Percentiles rank a stretch among this genome's conserved stretches.
Evolutionary conservation across 176 grass and related monocot genomes (phyloP).

Genomic region (Carex cristatella): DNA sequence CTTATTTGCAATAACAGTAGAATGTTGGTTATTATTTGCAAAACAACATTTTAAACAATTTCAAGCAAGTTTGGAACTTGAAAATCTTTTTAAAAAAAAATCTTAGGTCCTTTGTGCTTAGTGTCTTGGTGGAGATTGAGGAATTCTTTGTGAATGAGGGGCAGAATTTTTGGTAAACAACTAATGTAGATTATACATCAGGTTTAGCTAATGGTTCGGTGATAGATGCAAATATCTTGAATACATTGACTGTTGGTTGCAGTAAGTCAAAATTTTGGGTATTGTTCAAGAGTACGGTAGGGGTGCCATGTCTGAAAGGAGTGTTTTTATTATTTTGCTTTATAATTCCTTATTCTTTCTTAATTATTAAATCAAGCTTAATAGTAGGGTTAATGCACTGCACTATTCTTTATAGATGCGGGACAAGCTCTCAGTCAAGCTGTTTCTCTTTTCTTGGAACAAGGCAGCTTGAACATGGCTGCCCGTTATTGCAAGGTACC

Average conservation of each 20-base stretch:
- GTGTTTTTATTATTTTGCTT: not conserved
- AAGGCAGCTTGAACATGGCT: conserved; percentile 90
- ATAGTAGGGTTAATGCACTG: not conserved
- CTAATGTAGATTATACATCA: not conserved
- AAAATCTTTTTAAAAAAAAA: too few relatives aligned
- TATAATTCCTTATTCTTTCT: not conserved
- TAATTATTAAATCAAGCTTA: not conserved
- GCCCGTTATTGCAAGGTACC: conserved; percentile 90
- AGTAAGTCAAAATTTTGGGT: not conserved
- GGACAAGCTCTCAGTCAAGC: conserved; percentile 60
- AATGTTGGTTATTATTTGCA: not conserved
- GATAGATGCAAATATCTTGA: not conserved
- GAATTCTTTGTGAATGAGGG: too few relatives aligned
- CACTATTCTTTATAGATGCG: conserved; percentile 52
- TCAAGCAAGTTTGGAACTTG: too few relatives aligned
- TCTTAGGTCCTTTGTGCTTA: too few relatives aligned
- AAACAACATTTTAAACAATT: not conserved
- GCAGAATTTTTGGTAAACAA: not conserved
- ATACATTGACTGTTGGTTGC: not conserved
- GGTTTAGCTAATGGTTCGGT: not conserved
- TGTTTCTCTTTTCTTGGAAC: conserved; percentile 86
- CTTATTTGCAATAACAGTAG: not conserved
- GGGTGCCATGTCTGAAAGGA: not conserved
- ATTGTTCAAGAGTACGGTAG: not conserved
- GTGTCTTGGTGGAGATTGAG: too few relatives aligned